phyloP scores from a whole-genome alignment of 208 protist species.

The Wallacemonas sp. region DNA sequence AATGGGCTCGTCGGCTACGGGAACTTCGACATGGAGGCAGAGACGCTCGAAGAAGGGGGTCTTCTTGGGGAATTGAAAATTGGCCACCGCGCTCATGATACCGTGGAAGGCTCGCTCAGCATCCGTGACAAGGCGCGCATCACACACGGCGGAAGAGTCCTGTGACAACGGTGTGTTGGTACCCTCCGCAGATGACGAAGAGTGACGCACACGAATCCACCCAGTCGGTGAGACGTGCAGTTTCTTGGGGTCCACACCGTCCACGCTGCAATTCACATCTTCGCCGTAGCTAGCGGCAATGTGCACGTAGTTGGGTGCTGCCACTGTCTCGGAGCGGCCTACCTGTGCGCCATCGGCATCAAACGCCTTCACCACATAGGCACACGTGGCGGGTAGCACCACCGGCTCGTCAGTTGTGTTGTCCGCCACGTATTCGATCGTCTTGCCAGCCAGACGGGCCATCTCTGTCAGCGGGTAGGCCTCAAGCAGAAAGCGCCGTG shows the following conservation, averaged over 20 bases:
- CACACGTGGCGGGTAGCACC: not conserved
- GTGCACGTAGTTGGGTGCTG: constrained; percentile 1
- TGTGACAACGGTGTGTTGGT: too few species aligned
- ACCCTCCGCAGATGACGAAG: not conserved
- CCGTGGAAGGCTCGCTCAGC: constrained; percentile 4
- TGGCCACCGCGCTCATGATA: not conserved
- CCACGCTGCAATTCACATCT: not conserved
- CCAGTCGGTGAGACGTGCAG: constrained; percentile 1
- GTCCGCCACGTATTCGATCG: not conserved
- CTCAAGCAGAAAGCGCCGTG: not conserved
- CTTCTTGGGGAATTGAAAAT: not conserved
- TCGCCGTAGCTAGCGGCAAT: not conserved
- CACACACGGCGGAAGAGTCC: not conserved
- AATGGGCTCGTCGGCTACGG: not conserved
- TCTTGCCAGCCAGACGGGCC: not conserved
- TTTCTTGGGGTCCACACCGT: not conserved
- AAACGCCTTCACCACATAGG: not conserved
- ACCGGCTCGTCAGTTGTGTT: not conserved
- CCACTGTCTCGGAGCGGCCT: not conserved
- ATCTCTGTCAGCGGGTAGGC: constrained; percentile 1
- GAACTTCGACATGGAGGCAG: not conserved
- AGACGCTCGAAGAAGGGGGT: not conserved
- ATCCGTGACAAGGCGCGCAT: not conserved
- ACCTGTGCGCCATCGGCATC: not conserved
- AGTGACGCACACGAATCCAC: not conserved